These are phyloP conservation scores for Podosphaera aphanis DNA, from an alignment of 2,329 filamentous ascomycete genomes.

Conservation along the genomic window DNA sequence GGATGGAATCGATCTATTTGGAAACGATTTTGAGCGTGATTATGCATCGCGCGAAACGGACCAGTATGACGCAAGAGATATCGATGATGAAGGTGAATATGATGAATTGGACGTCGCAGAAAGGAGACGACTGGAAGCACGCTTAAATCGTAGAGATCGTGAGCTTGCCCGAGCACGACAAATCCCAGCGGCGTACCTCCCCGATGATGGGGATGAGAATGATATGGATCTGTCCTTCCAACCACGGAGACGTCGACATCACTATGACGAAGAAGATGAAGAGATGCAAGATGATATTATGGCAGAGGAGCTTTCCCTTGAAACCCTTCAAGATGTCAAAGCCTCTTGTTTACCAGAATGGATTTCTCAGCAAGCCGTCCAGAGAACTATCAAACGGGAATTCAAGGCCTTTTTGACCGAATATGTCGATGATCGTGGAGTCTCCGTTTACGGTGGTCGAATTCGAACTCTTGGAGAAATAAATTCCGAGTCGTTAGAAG, in stretches of 20 bases:
- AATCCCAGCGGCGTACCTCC: constrained; percentile 50
- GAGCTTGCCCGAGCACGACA: constrained; percentile 43
- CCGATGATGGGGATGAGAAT: constrained; percentile 58
- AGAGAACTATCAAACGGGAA: constrained; percentile 80
- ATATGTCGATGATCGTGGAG: constrained; percentile 71
- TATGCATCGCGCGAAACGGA: constrained; percentile 46
- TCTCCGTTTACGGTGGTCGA: constrained; percentile 82
- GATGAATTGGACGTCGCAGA: constrained; percentile 42
- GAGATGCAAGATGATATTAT: constrained; percentile 84
- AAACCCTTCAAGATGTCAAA: constrained; percentile 81
- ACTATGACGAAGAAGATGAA: constrained; percentile 89
- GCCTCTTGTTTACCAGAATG: constrained; percentile 83
- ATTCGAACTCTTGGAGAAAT: constrained; percentile 91
- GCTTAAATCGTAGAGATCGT: constrained; percentile 49
- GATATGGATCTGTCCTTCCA: constrained; percentile 69
- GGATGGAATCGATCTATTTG: constrained; percentile 58
- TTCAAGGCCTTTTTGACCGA: constrained; percentile 96
- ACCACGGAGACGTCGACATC: constrained; percentile 61
- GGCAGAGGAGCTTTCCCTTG: constrained; percentile 82
- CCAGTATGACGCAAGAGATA: constrained; percentile 42
- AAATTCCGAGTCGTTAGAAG: constrained; percentile 87
- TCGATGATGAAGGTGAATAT: constrained; percentile 60
- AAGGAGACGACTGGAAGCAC: constrained; percentile 46
- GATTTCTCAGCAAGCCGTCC: constrained; percentile 74
- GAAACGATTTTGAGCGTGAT: constrained; percentile 47